A percentile compares a stretch with the other conserved stretches of the same genome.
Conservation (phyloP, 2,329 filamentous ascomycete species). For the Immersiporthe knoxdaviesiana region DNA sequence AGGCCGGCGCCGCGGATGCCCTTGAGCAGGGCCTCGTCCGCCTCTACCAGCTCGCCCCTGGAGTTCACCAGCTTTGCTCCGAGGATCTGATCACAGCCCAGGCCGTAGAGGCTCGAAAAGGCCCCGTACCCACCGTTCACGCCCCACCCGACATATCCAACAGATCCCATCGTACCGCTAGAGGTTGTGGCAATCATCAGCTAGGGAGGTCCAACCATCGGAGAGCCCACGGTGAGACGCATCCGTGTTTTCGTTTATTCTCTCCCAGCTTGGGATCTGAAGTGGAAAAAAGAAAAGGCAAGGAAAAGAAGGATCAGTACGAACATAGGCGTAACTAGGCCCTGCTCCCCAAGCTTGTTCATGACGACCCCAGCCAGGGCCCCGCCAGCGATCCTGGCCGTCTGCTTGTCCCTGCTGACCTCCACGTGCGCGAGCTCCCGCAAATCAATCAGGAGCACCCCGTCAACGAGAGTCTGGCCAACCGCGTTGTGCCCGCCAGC, state of each 20-base stretch:
- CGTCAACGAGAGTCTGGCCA: slow-evolving; percentile 1
- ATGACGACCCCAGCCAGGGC: slow-evolving; percentile 38
- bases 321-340: slow-evolving; percentile 36
- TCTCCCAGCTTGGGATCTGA: background rate
- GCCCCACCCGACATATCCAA: slow-evolving; percentile 42
- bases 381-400: slow-evolving; percentile 43
- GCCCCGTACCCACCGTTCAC: slow-evolving; percentile 42
- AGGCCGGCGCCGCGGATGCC: slow-evolving; percentile 46
- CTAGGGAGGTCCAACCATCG: background rate
- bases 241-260: background rate
- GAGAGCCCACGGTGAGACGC: background rate
- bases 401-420: slow-evolving; percentile 27
- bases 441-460: slow-evolving; percentile 15
- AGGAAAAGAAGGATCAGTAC: background rate
- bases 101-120: slow-evolving; percentile 38
- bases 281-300: background rate
- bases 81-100: slow-evolving; percentile 44
- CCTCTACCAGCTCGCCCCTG: slow-evolving; percentile 42
- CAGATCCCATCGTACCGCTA: slow-evolving; percentile 33
- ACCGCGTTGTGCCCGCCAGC: slow-evolving; percentile 16
- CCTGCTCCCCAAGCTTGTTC: slow-evolving; percentile 35
- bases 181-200: background rate
- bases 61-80: slow-evolving; percentile 44
- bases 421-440: slow-evolving; percentile 17
- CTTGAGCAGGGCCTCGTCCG: slow-evolving; percentile 41